phyloP scores from a whole-genome alignment of 2,329 filamentous ascomycete genomes.

The Erysiphe neolycopersici region DNA sequence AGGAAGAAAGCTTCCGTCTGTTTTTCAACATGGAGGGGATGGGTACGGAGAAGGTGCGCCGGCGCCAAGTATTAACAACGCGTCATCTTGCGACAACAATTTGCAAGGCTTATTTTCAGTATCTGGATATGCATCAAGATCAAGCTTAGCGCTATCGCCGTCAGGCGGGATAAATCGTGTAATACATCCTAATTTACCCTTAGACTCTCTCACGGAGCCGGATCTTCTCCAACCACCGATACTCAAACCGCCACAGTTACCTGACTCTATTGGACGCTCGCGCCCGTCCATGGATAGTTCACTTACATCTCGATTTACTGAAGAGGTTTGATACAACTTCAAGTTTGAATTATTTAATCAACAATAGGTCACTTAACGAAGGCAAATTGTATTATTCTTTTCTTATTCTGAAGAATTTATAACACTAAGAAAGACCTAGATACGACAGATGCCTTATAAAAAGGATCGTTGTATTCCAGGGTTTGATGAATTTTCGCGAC shows the following conservation, averaged over 20 bases:
- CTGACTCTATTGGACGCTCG: conserved; percentile 16
- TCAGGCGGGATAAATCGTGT: conserved; percentile 23
- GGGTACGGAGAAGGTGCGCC: conserved; percentile 25
- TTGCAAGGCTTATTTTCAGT: conserved; percentile 20
- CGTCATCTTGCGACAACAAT: conserved; percentile 25
- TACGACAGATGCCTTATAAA: no score
- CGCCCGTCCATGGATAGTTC: conserved; percentile 20
- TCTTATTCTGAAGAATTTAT: no score
- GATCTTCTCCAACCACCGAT: conserved; percentile 16
- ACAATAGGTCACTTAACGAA: no score
- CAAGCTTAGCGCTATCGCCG: conserved; percentile 6
- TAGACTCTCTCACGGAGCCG: conserved; percentile 30
- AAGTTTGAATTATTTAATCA: no score
- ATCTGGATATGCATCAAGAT: conserved; percentile 12
- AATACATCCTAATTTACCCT: conserved; percentile 35
- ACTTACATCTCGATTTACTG: conserved; percentile 19
- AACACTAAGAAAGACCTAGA: no score
- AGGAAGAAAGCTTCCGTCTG: conserved; percentile 35
- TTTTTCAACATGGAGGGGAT: conserved; percentile 33
- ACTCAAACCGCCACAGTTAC: conserved; percentile 5
- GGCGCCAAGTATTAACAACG: conserved; percentile 16
- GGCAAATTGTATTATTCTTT: no score
- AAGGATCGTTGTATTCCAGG: no score
- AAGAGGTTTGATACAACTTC: conserved; percentile 16
- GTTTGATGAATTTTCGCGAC: no score